Base-by-base conservation (phyloP, 2,329 filamentous ascomycete species). In the Coniochaeta hoffmannii region DNA sequence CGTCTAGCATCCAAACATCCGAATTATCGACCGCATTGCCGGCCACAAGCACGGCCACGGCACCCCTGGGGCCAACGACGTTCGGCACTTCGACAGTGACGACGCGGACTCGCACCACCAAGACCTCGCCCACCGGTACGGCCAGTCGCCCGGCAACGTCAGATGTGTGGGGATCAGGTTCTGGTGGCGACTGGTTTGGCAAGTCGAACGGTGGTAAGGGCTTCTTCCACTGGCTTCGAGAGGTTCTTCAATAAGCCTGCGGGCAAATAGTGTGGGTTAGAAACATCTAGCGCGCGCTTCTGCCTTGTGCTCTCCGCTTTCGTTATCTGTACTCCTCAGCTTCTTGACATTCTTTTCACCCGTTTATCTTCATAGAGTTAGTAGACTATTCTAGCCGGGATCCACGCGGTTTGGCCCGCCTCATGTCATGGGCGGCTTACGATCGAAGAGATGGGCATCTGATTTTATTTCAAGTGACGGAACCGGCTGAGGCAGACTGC, bases 201-300 rank as follows among this genome's bases (percentile, higher is more conserved):
- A 51, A 51, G 49, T 31, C 49, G 7, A 51, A 51, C 30, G 49
- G 49, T 11, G 49, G 28, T 12, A 34, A 51, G 30, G 49, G 49
- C 28, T 51, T 51, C 28, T 51, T 51, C 15, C 49, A 51, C 49
- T 34, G 49, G 49, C 26, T 26, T 9, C 49, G 49, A 15, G 41
- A 28, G 3, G 24, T n/a, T 28, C 41, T 12, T 46, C 49, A 2
- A 19, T 51, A 11, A 51, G 31, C 10, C 26, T 51, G 28, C 15
- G 49, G 22, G 12, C 3, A 51, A 11, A 31, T 2, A 24, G 26
- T 15, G 12, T 17, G 17, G 3, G 30, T 15, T 10, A 32, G 7
- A 19, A 19, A 28, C 22, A 15, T 11, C 12, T 9, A 46, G 22
- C 19, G 24, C 41, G 17, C 36, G 12, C 14, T 12, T 4, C 8